A percentile compares a stretch with the other conserved stretches of the same genome.
Evolutionary conservation across 2,329 filamentous ascomycete species (phyloP).

Genomic region (Stemphylium vesicarium): DNA sequence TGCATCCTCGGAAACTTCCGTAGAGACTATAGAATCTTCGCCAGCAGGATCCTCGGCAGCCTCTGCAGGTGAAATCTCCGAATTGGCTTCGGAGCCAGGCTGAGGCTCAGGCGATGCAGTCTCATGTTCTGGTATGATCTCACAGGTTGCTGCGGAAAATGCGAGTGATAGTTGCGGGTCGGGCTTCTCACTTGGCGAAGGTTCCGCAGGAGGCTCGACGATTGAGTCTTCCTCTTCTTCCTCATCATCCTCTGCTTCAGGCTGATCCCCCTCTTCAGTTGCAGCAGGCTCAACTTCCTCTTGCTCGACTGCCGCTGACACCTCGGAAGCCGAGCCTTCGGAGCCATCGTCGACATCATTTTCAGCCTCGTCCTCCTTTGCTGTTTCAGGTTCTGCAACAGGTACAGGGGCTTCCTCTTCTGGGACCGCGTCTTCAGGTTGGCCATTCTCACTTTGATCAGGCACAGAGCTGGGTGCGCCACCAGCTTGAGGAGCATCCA

Average conservation of each 20-base stretch:
- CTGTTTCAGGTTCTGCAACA: conserved; percentile 3
- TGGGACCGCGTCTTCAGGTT: neutral
- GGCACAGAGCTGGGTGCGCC: conserved; percentile 3
- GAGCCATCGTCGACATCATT: neutral
- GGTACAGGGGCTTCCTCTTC: neutral
- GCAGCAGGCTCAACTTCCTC: conserved; percentile 1
- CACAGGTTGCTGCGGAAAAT: conserved; percentile 1
- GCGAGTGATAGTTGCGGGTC: conserved; percentile 3
- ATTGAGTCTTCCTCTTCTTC: conserved; percentile 1
- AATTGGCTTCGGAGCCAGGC: neutral
- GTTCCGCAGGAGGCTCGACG: conserved; percentile 3
- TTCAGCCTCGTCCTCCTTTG: conserved; percentile 1
- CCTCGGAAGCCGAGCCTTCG: conserved; percentile 4
- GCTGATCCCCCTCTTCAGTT: neutral
- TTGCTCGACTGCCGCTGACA: neutral
- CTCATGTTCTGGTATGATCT: conserved; percentile 1
- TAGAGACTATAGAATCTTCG: conserved; percentile 4
- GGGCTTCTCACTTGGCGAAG: neutral
- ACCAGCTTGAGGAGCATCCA: conserved; percentile 2
- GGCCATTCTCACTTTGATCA: conserved; percentile 2
- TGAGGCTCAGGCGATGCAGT: neutral
- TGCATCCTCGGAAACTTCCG: conserved; percentile 3
- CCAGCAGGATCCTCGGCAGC: neutral
- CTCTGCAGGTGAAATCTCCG: neutral
- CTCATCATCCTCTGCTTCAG: neutral